Base-by-base conservation (phyloP, 164 flowering plant species). In the Nelumbo lutea region DNA sequence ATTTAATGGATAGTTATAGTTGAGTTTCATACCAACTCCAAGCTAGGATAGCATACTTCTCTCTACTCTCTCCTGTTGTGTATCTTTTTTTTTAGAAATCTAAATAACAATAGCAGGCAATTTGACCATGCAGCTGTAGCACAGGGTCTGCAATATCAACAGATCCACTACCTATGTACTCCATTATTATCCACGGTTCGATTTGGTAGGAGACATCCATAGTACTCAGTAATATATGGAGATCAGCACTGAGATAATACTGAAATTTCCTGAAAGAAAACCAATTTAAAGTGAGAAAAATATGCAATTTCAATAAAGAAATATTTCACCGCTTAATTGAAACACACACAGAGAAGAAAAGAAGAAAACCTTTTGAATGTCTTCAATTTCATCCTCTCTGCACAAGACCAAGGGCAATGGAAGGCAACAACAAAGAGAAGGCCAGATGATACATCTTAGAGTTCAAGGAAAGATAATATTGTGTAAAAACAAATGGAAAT, bases 111-210 rank as follows among this genome's bases (percentile, higher is more conserved):
- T 27, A 27, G 27, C 27, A 27, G 27, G 27, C 27, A 27, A 27
- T 27, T 27, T 27, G 27, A 27, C 27, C 27, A 27, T 27, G 27
- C 27, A 27, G 27, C 27, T 27, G 27, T 27, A 27, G 27, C 27
- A 27, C 27, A 27, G 27, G 27, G 27, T 27, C 27, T 27, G 27
- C 27, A 27, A 27, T 27, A 27, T 27, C 96, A 74, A 95, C 99
- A 65, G 99, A 95, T 65, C 99, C 99, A 76, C 99, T 97, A 75
- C 97, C 99, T 97, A 95, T 95, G 83, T 86, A 95, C 75, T 95
- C 99, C 99, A 95, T 95, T 70, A 92, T 87, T 79, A 95, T 95
- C 97, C 96, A 92, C 52, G 92, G 76, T 80, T 92, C 92, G 55
- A 97, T 95, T 78, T 92, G 90, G 74, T 90, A 95, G 93, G 77